A percentile compares a stretch with the other conserved stretches of the same genome.
phyloP scores from a whole-genome alignment of 805 yeast genomes.

The Yamadazyma phyllophila region DNA sequence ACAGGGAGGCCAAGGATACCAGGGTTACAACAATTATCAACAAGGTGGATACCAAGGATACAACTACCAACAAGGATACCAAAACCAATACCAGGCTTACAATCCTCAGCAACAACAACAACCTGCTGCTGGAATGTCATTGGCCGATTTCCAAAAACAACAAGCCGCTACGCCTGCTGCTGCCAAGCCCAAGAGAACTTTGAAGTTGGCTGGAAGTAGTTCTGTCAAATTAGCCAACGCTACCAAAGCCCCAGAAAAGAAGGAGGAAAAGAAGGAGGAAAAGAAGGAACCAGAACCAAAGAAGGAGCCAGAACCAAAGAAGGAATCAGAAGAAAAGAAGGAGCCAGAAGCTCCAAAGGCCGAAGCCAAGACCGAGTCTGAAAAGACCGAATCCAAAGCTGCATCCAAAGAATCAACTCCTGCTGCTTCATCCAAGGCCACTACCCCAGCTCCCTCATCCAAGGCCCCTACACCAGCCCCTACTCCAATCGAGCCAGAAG shows the following conservation, averaged over 20 bases:
- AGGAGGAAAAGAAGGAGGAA: conserved; percentile 16
- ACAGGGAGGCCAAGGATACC: conserved; percentile 4
- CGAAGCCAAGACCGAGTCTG: background rate
- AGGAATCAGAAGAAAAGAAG: conserved; percentile 14
- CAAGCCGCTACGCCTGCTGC: conserved; percentile 52
- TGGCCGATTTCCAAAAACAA: conserved; percentile 80
- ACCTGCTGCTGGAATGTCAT: conserved; percentile 50
- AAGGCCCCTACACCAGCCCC: conserved; percentile 17
- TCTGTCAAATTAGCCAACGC: conserved; percentile 62
- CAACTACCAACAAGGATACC: conserved; percentile 17
- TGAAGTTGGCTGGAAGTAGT: conserved; percentile 64
- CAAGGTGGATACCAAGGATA: conserved; percentile 7
- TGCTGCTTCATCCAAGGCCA: conserved; percentile 14
- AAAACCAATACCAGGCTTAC: conserved; percentile 11
- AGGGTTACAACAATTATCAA: background rate
- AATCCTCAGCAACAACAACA: conserved; percentile 16
- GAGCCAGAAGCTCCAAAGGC: conserved; percentile 31
- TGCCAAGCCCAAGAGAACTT: conserved; percentile 66
- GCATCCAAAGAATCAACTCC: conserved; percentile 16
- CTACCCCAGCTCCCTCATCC: conserved; percentile 32
- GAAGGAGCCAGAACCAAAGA: conserved; percentile 15
- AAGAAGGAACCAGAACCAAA: conserved; percentile 13
- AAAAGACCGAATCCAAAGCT: background rate
- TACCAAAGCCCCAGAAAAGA: conserved; percentile 29
- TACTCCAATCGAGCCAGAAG: conserved; percentile 64